These are phyloP conservation scores for Pythium utonaiense DNA, from an alignment of 352 stramenopile genomes.

Conservation along the genomic window DNA sequence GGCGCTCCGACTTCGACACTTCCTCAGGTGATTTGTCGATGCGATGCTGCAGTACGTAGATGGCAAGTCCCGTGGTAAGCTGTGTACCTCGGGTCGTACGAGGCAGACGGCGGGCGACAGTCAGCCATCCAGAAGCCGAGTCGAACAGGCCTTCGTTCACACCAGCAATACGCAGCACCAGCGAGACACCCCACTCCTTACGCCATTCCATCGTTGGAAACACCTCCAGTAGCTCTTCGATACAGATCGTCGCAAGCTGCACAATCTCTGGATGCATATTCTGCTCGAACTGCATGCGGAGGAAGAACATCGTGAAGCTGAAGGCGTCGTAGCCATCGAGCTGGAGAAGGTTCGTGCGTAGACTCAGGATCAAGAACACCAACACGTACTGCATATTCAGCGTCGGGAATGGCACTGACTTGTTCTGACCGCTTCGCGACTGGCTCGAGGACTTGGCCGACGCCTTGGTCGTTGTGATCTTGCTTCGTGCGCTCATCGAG, in stretches of 20 bases:
- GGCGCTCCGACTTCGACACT: constrained; percentile 51
- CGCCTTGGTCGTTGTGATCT: constrained; percentile 43
- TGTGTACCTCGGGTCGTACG: constrained; percentile 70
- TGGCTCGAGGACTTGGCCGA: background rate
- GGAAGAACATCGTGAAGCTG: constrained; percentile 84
- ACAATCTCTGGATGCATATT: constrained; percentile 73
- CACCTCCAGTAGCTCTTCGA: constrained; percentile 75
- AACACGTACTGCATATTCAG: constrained; percentile 83
- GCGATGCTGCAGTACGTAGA: constrained; percentile 80
- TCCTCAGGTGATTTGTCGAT: constrained; percentile 51
- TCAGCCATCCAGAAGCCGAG: constrained; percentile 68
- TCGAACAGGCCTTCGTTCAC: constrained; percentile 77
- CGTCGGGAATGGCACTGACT: constrained; percentile 51
- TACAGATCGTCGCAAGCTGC: constrained; percentile 70
- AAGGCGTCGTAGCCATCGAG: constrained; percentile 77
- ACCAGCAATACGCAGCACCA: constrained; percentile 76
- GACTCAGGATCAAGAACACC: constrained; percentile 66
- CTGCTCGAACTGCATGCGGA: constrained; percentile 83
- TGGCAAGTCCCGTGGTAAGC: constrained; percentile 65
- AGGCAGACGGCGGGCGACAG: constrained; percentile 64
- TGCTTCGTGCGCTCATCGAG: constrained; percentile 78
- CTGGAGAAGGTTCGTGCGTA: constrained; percentile 58
- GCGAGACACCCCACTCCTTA: constrained; percentile 66
- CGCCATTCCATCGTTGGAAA: constrained; percentile 69
- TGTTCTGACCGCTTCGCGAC: constrained; percentile 1